Evolutionary conservation across 1,139 yeast genomes (phyloP).

Genomic region (Yamadazyma buinensis): DNA sequence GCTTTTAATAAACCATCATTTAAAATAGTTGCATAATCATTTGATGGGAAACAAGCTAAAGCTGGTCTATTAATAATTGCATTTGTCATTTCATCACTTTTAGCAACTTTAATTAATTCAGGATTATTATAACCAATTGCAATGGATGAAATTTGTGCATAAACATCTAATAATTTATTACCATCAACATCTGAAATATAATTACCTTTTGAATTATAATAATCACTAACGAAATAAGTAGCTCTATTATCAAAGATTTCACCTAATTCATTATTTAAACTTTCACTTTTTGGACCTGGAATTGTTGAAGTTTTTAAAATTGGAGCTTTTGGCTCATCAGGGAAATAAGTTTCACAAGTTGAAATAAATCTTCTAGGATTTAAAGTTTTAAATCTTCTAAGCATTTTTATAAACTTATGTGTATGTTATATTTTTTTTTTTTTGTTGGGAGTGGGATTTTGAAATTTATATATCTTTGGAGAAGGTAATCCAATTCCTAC

Average conservation of each 20-base stretch:
- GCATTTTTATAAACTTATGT: too few relatives aligned
- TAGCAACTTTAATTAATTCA: constrained; percentile 51
- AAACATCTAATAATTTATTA: constrained; percentile 55
- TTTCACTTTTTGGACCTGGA: constrained; percentile 60
- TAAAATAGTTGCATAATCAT: constrained; percentile 48
- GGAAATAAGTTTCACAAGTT: constrained; percentile 30
- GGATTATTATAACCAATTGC: constrained; percentile 72
- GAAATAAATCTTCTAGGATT: constrained; percentile 9
- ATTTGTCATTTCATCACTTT: constrained; percentile 58
- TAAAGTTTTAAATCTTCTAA: constrained; percentile 1
- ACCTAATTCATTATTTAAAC: constrained; percentile 47
- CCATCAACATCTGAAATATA: constrained; percentile 68
- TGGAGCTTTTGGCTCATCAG: constrained; percentile 55
- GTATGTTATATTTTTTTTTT: too few relatives aligned
- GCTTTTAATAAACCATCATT: constrained; percentile 56
- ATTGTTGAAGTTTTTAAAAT: constrained; percentile 39
- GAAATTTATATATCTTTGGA: background rate
- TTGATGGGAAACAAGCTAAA: constrained; percentile 64
- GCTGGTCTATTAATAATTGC: constrained; percentile 70
- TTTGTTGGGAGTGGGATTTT: too few relatives aligned
- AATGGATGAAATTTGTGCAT: constrained; percentile 67
- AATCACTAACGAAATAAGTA: constrained; percentile 60
- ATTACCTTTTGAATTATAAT: constrained; percentile 58
- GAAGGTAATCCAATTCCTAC: constrained; percentile 6
- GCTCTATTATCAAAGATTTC: constrained; percentile 60